A percentile compares a stretch with the other conserved stretches of the same genome.
Conservation (phyloP, 805 yeast genomes). For the Wickerhamiella galacta region DNA sequence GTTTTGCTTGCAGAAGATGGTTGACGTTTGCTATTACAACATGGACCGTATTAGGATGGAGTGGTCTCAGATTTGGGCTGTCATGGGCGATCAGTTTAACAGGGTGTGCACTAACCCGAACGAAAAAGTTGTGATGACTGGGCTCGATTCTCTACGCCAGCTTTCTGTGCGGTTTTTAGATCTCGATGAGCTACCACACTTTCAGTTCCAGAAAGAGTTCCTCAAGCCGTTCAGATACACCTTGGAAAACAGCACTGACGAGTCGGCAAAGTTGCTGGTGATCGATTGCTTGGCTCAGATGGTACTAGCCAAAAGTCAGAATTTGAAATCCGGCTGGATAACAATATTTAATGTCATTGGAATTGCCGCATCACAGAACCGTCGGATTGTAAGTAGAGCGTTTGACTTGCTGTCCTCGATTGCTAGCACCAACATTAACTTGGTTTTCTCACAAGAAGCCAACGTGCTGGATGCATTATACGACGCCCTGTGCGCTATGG, state of each 20-base stretch:
- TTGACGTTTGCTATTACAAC: slow-evolving; percentile 93
- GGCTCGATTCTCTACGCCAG: slow-evolving; percentile 86
- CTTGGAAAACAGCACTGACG: slow-evolving; percentile 45
- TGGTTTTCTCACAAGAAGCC: slow-evolving; percentile 54
- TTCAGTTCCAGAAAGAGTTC: slow-evolving; percentile 89
- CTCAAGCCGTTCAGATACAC: slow-evolving; percentile 78
- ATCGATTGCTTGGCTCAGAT: slow-evolving; percentile 78
- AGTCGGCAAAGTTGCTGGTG: slow-evolving; percentile 72
- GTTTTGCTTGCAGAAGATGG: slow-evolving; percentile 86
- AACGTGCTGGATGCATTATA: slow-evolving; percentile 36
- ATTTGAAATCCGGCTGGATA: slow-evolving; percentile 87
- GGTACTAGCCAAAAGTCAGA: slow-evolving; percentile 54
- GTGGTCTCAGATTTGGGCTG: slow-evolving; percentile 92
- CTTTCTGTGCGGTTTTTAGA: slow-evolving; percentile 82
- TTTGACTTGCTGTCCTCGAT: slow-evolving; percentile 47
- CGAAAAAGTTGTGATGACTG: slow-evolving; percentile 65
- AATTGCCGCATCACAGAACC: slow-evolving; percentile 37
- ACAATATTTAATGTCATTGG: slow-evolving; percentile 68
- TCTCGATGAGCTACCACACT: slow-evolving; percentile 85
- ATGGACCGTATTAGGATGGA: slow-evolving; percentile 92
- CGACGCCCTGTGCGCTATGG: slow-evolving; percentile 59
- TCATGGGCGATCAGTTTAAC: slow-evolving; percentile 80
- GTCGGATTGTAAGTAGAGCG: slow-evolving; percentile 42
- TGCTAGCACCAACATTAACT: slow-evolving; percentile 41
- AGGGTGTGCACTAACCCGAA: slow-evolving; percentile 70